Evolutionary conservation across 164 flowering plant genomes (phyloP).

Genomic region (Akebia trifoliata): DNA sequence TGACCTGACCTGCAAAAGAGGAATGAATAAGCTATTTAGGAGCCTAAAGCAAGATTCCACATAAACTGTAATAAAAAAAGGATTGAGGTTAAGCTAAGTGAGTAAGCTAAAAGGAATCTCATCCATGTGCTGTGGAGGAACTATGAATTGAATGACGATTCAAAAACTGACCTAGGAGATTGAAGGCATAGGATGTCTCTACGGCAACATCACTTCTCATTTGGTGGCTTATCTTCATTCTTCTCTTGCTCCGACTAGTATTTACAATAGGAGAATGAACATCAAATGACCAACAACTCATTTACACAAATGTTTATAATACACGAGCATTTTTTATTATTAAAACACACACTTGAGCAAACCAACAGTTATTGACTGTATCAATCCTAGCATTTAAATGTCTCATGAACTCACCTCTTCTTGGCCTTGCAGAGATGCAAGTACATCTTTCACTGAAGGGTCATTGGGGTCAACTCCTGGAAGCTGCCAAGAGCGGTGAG

Average conservation of each 20-base stretch:
- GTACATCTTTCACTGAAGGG: slow-evolving; percentile 80
- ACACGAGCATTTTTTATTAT: no score
- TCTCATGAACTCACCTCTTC: slow-evolving; percentile 57
- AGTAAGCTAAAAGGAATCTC: neutral
- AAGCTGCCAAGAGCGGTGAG: slow-evolving; percentile 49
- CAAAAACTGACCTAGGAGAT: neutral
- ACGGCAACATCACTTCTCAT: slow-evolving; percentile 26
- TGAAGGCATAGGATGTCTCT: slow-evolving; percentile 13
- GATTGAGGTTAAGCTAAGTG: no score
- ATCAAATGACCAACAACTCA: neutral
- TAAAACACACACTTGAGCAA: no score
- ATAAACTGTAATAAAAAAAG: no score
- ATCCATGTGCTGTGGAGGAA: neutral
- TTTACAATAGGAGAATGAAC: neutral
- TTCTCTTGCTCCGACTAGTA: slow-evolving; percentile 35
- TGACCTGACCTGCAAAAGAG: no score
- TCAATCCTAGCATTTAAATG: no score
- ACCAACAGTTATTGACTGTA: no score
- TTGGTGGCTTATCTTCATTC: slow-evolving; percentile 40
- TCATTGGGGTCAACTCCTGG: slow-evolving; percentile 96
- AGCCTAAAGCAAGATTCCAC: neutral
- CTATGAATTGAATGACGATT: neutral
- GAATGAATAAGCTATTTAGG: no score
- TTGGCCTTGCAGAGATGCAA: slow-evolving; percentile 82
- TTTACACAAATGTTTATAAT: no score